These are phyloP conservation scores for Knufia petricola DNA, from an alignment of 2,329 filamentous ascomycete species.

Conservation along the genomic window DNA sequence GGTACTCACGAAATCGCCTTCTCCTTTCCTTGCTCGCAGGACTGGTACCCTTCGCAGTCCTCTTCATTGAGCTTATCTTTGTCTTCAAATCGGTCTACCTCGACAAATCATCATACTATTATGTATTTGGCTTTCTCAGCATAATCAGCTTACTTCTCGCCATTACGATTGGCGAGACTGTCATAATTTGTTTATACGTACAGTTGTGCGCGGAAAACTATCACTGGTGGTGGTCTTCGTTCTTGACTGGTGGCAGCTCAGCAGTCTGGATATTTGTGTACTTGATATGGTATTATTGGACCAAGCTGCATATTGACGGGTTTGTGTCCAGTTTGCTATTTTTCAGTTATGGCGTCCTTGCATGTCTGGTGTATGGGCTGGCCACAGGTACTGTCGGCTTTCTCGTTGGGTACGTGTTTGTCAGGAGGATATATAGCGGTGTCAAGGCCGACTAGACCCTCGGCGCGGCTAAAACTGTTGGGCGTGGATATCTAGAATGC, in stretches of 20 bases:
- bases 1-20: constrained; percentile 61
- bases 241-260: constrained; percentile 66
- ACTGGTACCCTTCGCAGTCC: constrained; percentile 72
- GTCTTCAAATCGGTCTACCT: constrained; percentile 83
- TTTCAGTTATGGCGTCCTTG: constrained; percentile 75
- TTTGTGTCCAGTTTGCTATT: constrained; percentile 72
- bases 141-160: constrained; percentile 64
- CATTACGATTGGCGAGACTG: constrained; percentile 71
- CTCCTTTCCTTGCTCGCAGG: constrained; percentile 56
- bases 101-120: constrained; percentile 86
- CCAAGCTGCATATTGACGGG: constrained; percentile 69
- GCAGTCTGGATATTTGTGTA: constrained; percentile 75
- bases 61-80: constrained; percentile 80
- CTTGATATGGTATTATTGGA: constrained; percentile 73
- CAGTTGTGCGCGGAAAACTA: constrained; percentile 79
- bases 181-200: constrained; percentile 71
- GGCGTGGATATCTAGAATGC: no score
- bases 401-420: constrained; percentile 72
- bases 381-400: constrained; percentile 78
- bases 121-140: constrained; percentile 77
- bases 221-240: constrained; percentile 88
- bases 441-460: constrained; percentile 23
- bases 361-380: constrained; percentile 70
- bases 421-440: constrained; percentile 59
- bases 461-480: no score